Conservation (phyloP, 2,329 filamentous ascomycete genomes). For the Phialophora chinensis region DNA sequence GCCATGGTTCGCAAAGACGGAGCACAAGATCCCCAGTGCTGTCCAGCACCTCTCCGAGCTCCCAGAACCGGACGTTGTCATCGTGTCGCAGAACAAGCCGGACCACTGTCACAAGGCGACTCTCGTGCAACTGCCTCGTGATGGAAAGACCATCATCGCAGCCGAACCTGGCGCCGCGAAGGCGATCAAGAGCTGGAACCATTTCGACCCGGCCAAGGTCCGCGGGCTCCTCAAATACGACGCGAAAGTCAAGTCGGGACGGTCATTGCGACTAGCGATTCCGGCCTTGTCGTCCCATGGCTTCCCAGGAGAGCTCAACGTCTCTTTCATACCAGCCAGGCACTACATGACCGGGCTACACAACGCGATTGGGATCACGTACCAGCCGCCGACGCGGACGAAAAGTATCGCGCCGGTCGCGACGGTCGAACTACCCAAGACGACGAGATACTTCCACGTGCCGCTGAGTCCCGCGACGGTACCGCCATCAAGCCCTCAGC, state of each 20-base stretch:
- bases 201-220: constrained; percentile 63
- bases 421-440: constrained; percentile 37
- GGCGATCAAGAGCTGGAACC: constrained; percentile 69
- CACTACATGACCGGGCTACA: constrained; percentile 66
- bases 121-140: constrained; percentile 65
- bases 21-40: constrained; percentile 61
- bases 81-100: constrained; percentile 67
- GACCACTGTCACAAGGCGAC: constrained; percentile 76
- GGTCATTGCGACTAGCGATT: constrained; percentile 58
- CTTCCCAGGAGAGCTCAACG: constrained; percentile 69
- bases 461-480: constrained; percentile 36
- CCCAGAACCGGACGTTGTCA: constrained; percentile 60
- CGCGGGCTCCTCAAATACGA: constrained; percentile 53
- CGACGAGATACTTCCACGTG: constrained; percentile 36
- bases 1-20: constrained; percentile 65
- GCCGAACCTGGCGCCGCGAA: constrained; percentile 70
- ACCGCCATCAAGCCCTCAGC: constrained; percentile 33
- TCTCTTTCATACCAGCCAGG: constrained; percentile 69
- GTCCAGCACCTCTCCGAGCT: constrained; percentile 64
- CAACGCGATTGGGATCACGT: constrained; percentile 74
- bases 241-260: constrained; percentile 46
- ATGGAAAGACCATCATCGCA: constrained; percentile 66
- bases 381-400: constrained; percentile 60
- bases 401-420: constrained; percentile 34
- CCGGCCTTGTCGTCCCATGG: constrained; percentile 60